phyloP scores from a whole-genome alignment of 2,329 filamentous ascomycete genomes.

The Aspergillus glaucus region DNA sequence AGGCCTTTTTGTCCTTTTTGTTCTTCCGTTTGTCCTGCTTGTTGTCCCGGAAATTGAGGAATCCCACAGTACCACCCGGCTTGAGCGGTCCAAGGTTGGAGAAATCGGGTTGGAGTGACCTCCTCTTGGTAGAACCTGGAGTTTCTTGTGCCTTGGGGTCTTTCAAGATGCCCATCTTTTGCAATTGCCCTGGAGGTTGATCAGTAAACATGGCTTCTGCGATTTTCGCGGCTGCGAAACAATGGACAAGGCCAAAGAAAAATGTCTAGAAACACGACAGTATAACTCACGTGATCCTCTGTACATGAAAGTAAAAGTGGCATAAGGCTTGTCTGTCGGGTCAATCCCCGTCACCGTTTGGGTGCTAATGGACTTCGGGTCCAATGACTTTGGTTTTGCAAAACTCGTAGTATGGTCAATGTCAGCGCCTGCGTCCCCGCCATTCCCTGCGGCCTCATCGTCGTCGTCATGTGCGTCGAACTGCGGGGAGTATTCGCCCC shows the following conservation, averaged over 20 bases:
- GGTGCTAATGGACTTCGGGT: conserved; percentile 95
- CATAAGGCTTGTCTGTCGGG: conserved; percentile 90
- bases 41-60: conserved; percentile 76
- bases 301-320: conserved; percentile 96
- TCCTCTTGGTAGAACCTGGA: conserved; percentile 62
- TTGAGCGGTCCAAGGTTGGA: conserved; percentile 78
- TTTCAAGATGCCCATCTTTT: conserved; percentile 88
- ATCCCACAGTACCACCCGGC: conserved; percentile 79
- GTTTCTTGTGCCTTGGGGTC: conserved; percentile 57
- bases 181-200: conserved; percentile 65
- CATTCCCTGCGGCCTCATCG: conserved; percentile 55
- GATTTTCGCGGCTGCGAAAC: not conserved
- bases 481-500: conserved; percentile 94
- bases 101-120: conserved; percentile 79
- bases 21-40: conserved; percentile 48
- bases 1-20: conserved; percentile 56
- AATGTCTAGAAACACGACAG: not conserved
- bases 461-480: conserved; percentile 96
- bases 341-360: conserved; percentile 99
- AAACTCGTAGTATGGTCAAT: conserved; percentile 97
- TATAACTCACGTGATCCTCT: conserved; percentile 75
- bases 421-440: conserved; percentile 64
- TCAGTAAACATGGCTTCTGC: not conserved
- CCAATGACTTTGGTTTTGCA: conserved; percentile 89
- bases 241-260: not conserved